Base-by-base conservation (phyloP, 139 green algal genomes). In the Tetradesmus obliquus region DNA sequence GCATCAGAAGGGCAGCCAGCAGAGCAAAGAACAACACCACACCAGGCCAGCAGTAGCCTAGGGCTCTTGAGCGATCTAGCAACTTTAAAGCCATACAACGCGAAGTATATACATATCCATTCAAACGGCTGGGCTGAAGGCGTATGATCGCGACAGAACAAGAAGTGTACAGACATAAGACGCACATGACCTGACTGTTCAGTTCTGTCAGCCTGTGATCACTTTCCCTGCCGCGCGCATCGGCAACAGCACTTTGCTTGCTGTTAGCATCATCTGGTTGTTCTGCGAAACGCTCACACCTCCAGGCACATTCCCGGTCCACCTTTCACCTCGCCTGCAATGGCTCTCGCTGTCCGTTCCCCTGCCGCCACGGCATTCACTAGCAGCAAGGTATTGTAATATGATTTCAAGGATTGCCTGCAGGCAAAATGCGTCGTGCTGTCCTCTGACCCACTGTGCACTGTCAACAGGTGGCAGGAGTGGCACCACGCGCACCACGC, bases 1-100 rank as follows among this genome's bases (percentile, higher is more conserved):
- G 84, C 84, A 88, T 88, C 6, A 62, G 55, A 79, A 76, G n/a
- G 20, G 51, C 22, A 57, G 84, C 84, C 8, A 88, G 32, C 57
- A 88, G 57, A 45, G 66, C 66, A 76, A 76, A 76, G 66, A 76
- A 76, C 66, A 76, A 24, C 66, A 76, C 66, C 17, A 76, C 66
- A 76, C 66, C 66, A 76, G 66, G 66, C 66, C 66, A 76, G 66
- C 66, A 76, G 66, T 76, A 76, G 66, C 66, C 66, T 76, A 76
- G 17, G 66, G 66, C 66, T 76, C 66, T 76, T 76, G 66, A 76
- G 66, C 66, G 66, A 76, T 76, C 66, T 24, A 24, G n/a, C 66
- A 76, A 1, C 66, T 7, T 76, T 1, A n/a, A 76, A 24, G 66
- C 66, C 66, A 76, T 76, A 24, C 66, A 76, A 17, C n/a, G 15